These are phyloP conservation scores for Nepenthes mirabilis DNA, from an alignment of 148 eudicot species.

Conservation along the genomic window DNA sequence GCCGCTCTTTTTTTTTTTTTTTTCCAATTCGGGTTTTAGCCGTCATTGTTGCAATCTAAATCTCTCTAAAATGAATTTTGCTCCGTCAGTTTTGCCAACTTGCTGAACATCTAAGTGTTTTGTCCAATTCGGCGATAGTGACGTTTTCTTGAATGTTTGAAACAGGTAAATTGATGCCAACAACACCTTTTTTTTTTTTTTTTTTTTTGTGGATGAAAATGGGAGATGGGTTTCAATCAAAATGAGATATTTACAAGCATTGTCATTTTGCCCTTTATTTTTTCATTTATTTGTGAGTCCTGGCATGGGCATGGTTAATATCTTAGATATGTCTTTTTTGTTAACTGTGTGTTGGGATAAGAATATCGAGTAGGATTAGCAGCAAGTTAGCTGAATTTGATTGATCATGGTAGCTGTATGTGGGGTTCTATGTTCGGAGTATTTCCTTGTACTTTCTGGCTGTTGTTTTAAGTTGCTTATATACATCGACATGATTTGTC, in stretches of 20 bases:
- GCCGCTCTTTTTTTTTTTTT: too few species aligned
- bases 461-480: neutral
- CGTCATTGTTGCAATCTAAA: too few species aligned
- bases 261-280: neutral
- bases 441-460: slow-evolving; percentile 23
- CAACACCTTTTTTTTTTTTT: neutral
- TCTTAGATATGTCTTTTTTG: slow-evolving; percentile 1
- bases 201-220: neutral
- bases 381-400: slow-evolving; percentile 15
- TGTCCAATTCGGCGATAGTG: neutral
- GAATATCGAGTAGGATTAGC: slow-evolving; percentile 31
- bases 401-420: slow-evolving; percentile 1
- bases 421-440: slow-evolving; percentile 5
- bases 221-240: neutral
- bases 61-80: too few species aligned
- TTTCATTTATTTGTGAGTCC: neutral
- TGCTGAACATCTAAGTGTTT: too few species aligned
- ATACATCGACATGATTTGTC: too few species aligned
- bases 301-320: neutral
- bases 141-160: slow-evolving; percentile 2
- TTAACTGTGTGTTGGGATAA: slow-evolving; percentile 12
- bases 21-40: too few species aligned
- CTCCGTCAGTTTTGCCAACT: too few species aligned
- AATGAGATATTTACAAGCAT: neutral
- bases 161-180: slow-evolving; percentile 2